These are phyloP conservation scores for Daldinia sp. DNA, from an alignment of 2,329 filamentous ascomycete species.

Conservation along the genomic window DNA sequence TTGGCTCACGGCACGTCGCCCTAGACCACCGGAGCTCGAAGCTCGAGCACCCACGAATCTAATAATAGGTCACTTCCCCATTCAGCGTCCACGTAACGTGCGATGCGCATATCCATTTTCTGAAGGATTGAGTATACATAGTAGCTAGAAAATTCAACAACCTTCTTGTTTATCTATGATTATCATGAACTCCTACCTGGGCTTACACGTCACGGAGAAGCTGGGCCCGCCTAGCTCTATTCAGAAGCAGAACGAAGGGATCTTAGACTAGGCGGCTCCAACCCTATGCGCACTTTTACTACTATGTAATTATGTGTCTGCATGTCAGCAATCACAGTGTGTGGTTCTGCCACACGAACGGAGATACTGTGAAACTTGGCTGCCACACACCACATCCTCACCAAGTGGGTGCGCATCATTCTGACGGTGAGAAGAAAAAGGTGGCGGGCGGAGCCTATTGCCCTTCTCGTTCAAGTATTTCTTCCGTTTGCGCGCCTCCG, in stretches of 20 bases:
- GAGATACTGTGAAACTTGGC: conserved; percentile 36
- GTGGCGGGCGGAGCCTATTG: conserved; percentile 21
- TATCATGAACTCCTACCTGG: conserved; percentile 11
- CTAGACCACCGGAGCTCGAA: conserved; percentile 10
- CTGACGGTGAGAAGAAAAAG: conserved; percentile 35
- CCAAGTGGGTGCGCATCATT: conserved; percentile 34
- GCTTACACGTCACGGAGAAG: conserved; percentile 36
- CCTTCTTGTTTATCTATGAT: conserved; percentile 2
- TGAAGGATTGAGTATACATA: too few relatives aligned
- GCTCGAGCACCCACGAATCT: conserved; percentile 17
- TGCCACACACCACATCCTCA: not conserved
- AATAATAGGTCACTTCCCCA: conserved; percentile 30
- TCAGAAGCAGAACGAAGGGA: conserved; percentile 30
- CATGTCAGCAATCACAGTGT: conserved; percentile 37
- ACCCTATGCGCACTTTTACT: conserved; percentile 1
- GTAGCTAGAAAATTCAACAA: conserved; percentile 10
- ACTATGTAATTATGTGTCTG: too few relatives aligned
- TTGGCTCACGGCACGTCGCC: conserved; percentile 28
- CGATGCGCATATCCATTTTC: too few relatives aligned
- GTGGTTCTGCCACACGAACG: conserved; percentile 12
- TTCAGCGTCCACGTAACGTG: conserved; percentile 19
- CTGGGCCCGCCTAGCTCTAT: conserved; percentile 33
- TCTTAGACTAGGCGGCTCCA: conserved; percentile 32
- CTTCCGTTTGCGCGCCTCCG: conserved; percentile 24
- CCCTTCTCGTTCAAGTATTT: conserved; percentile 23